Evolutionary conservation across 2,329 filamentous ascomycete genomes (phyloP).

Genomic region (Penicillium sp.): DNA sequence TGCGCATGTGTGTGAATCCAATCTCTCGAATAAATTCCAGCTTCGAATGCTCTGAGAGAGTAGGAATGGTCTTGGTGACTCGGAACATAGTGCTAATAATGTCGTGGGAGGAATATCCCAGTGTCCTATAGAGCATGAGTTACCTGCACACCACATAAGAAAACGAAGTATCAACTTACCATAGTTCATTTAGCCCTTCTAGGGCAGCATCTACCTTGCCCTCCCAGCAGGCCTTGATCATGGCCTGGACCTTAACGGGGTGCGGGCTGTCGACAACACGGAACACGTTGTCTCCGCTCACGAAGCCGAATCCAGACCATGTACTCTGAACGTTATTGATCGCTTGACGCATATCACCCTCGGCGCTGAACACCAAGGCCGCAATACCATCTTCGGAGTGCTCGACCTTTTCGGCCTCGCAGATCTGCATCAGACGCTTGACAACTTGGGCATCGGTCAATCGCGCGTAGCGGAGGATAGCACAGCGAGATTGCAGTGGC

Average conservation of each 20-base stretch:
- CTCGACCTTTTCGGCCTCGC: slow-evolving; percentile 85
- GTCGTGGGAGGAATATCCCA: slow-evolving; percentile 98
- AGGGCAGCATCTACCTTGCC: slow-evolving; percentile 85
- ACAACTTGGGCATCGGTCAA: slow-evolving; percentile 92
- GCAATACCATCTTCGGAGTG: slow-evolving; percentile 92
- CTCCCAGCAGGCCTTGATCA: slow-evolving; percentile 97
- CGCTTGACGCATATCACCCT: slow-evolving; percentile 97
- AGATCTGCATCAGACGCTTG: slow-evolving; percentile 86
- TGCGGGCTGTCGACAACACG: slow-evolving; percentile 96
- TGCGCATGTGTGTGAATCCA: slow-evolving; percentile 98
- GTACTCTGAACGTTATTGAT: slow-evolving; percentile 99
- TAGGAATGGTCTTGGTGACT: slow-evolving; percentile 93
- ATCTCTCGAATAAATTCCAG: slow-evolving; percentile 98
- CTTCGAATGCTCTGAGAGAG: slow-evolving; percentile 89
- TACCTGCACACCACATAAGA: background rate
- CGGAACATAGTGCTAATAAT: slow-evolving; percentile 99
- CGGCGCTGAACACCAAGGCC: slow-evolving; percentile 93
- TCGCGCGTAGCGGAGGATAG: slow-evolving; percentile 89
- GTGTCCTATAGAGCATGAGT: slow-evolving; percentile 49
- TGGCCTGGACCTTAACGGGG: slow-evolving; percentile 96
- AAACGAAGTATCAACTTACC: slow-evolving; percentile 50
- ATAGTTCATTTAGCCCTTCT: slow-evolving; percentile 83
- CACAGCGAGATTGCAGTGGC: slow-evolving; percentile 94
- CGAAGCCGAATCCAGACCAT: slow-evolving; percentile 87
- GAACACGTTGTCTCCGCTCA: slow-evolving; percentile 98